These are phyloP conservation scores for Phytophthora colocasiae DNA, from an alignment of 352 stramenopile species.

Conservation along the genomic window DNA sequence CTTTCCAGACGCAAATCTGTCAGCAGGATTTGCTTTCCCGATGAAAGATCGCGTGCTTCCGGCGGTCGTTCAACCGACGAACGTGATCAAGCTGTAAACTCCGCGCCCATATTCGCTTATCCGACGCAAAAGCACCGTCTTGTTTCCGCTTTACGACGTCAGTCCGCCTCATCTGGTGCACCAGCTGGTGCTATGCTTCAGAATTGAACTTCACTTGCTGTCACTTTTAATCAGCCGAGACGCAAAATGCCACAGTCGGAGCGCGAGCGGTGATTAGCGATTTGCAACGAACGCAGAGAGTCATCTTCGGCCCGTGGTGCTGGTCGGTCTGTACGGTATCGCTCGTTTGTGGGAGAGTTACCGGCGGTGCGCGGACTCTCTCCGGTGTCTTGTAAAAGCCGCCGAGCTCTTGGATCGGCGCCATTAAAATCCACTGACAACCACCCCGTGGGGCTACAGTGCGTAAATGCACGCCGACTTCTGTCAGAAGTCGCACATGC, in stretches of 20 bases:
- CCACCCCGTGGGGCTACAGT: too few species aligned
- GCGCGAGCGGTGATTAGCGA: slow-evolving; percentile 8
- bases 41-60: slow-evolving; percentile 19
- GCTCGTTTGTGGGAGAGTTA: too few species aligned
- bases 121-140: not conserved
- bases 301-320: not conserved
- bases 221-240: slow-evolving; percentile 15
- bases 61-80: slow-evolving; percentile 13
- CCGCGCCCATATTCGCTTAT: not conserved
- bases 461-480: too few species aligned
- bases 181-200: slow-evolving; percentile 22
- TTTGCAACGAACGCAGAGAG: slow-evolving; percentile 12
- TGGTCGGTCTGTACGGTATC: too few species aligned
- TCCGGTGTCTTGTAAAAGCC: too few species aligned
- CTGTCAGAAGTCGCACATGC: too few species aligned
- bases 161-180: slow-evolving; percentile 8
- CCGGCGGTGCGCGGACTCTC: too few species aligned
- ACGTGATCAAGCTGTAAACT: slow-evolving; percentile 23
- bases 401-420: too few species aligned
- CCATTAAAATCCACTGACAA: too few species aligned
- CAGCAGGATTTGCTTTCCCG: slow-evolving; percentile 18
- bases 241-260: too few species aligned
- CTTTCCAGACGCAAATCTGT: slow-evolving; percentile 22
- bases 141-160: slow-evolving; percentile 1
- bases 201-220: slow-evolving; percentile 18